Base-by-base conservation (phyloP, 768 basidiomycete species). In the Brasilioporus rufonigricans region DNA sequence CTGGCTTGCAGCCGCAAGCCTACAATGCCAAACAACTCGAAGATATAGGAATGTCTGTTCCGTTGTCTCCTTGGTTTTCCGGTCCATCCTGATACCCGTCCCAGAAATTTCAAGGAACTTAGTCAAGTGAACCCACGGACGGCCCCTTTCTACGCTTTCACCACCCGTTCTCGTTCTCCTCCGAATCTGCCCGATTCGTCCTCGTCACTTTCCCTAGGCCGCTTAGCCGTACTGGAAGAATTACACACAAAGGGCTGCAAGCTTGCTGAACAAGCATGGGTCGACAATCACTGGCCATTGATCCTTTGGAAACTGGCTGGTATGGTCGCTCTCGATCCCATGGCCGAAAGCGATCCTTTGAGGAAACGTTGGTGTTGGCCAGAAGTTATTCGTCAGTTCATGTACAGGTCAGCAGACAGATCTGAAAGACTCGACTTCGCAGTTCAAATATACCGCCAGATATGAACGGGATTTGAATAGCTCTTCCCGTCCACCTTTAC, bases 271-370 rank as follows among this genome's bases (percentile, higher is more conserved):
- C 75, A 83, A 58, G 71, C 76, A 23, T 99, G 97, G 97, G 85
- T 97, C 1, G 82, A 89, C 48, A 98, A 98, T 63, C 94, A 97
- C 62, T 99, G 93, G 91, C 70, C 74, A 11, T 72, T 94, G 43
- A 83, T 98, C 29, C 77, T 99, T 4, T 99, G 97, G 97, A 99
- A 99, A 73, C 72, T 97, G 21, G 92, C 93, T 4, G 89, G 91
- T 13, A 84, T 93, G 80, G 87, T 85, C 1, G 76, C 79, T 33
- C 76, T 93, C 1, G 84, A 91, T 54, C 93, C 94, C 5, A 68
- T 77, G 24, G 73, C 76, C 38, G 84, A 84, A 63, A 65, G 56
- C 14, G 71, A 80, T 44, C 73, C 77, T 46, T 59, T 61, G 19
- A 70, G 63, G 52, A 82, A 76, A 58, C 74, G 84, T 21, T 99